Conservation (phyloP, 2,329 filamentous ascomycete genomes). For the Cadophora malorum region DNA sequence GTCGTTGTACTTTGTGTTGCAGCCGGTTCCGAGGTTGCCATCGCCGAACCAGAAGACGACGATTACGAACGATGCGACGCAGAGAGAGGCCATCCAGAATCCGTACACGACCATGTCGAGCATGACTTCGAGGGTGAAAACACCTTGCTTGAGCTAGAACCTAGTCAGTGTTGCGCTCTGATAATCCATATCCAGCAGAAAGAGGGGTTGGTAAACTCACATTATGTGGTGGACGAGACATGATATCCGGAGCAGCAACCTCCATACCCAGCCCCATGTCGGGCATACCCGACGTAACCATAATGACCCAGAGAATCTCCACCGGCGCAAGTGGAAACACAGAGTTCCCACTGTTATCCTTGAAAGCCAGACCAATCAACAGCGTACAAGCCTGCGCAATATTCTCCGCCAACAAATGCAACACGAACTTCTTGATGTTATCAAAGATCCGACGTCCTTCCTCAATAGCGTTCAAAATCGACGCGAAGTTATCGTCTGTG, state of each 20-base stretch:
- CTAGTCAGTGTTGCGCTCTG: too few relatives aligned
- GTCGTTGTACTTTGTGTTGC: conserved; percentile 62
- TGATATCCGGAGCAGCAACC: conserved; percentile 75
- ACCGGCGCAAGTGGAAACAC: conserved; percentile 87
- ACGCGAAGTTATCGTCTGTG: conserved; percentile 75
- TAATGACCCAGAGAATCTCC: conserved; percentile 93
- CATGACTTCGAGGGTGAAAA: conserved; percentile 80
- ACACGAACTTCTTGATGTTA: conserved; percentile 75
- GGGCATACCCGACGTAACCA: conserved; percentile 86
- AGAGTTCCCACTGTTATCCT: conserved; percentile 72
- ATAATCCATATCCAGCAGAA: too few relatives aligned
- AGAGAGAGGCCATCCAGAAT: conserved; percentile 75
- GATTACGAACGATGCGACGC: conserved; percentile 66
- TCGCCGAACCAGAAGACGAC: conserved; percentile 67
- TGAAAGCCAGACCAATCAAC: conserved; percentile 82
- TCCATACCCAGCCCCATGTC: conserved; percentile 90
- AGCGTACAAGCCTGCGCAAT: conserved; percentile 84
- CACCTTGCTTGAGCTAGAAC: conserved; percentile 62
- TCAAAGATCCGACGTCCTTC: conserved; percentile 80
- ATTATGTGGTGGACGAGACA: conserved; percentile 75
- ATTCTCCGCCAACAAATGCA: conserved; percentile 71
- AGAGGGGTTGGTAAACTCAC: too few relatives aligned
- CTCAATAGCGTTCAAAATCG: conserved; percentile 73
- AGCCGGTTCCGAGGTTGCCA: conserved; percentile 60
- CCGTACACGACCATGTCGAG: conserved; percentile 85